Evolutionary conservation across 805 yeast genomes (phyloP), one percentile per base, ranked within the genome.

Genomic region (Peterozyma toletana): DNA sequence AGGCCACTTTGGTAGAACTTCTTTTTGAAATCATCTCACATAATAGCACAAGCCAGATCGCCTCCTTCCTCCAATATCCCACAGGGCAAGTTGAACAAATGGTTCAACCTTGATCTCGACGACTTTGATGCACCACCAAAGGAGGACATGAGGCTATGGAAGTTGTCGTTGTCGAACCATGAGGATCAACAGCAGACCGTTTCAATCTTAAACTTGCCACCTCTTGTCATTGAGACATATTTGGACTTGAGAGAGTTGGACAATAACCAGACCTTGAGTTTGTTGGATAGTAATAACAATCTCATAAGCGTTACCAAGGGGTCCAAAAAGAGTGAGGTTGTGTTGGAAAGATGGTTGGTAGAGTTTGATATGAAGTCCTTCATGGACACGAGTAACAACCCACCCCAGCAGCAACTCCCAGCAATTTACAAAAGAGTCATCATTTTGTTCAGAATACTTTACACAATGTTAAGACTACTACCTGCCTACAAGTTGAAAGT

Each of bases 311-410:
- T 80, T 11, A 68, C 83, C 9, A 77, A 71, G 46, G 83, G 83
- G 11, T 68, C 74, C 2, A 78, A 75, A 54, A 84, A 84, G 54
- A 71, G 78, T 14, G 98, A 91, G 60, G 77, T 93, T n/a, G 96
- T 93, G 2, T 64, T 93, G 45, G 99, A 93, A 57, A 73, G 99
- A 47, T 93, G 99, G 99, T 69, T 88, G 18, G 65, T 93, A 31
- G 96, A 90, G 59, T 75, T 90, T 48, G 90, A 84, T 54, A 62
- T 75, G 14, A 66, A 64, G 36, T 60, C 58, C 21, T 67, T 57
- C 57, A 66, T 55, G 51, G 50, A 7, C 50, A 38, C 30, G 48
- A 7, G 10, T 47, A 7, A 39, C 35, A 48, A 59, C 37, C 53
- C 48, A 17, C 58, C 62, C 6, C 47, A 63, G 3, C 70, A 69